Percentiles rank a stretch among this genome's conserved stretches.
Evolutionary conservation across 768 basidiomycete species (phyloP).

Genomic region (Pholiota molesta): DNA sequence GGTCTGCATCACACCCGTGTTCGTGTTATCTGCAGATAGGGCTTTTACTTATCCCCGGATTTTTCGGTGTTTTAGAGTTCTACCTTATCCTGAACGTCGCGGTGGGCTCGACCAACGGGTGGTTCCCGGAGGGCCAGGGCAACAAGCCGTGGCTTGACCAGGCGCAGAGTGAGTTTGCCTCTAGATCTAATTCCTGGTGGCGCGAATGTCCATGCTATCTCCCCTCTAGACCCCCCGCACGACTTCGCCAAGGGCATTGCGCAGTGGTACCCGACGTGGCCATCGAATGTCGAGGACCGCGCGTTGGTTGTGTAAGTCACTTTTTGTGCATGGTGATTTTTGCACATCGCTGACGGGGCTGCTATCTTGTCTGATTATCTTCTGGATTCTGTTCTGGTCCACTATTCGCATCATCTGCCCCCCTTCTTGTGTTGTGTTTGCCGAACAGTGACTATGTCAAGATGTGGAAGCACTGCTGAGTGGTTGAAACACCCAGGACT

Average conservation of each 20-base stretch:
- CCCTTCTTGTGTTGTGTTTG: too few species aligned
- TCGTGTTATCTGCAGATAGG: too few species aligned
- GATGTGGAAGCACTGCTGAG: slow-evolving; percentile 59
- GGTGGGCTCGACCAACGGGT: slow-evolving; percentile 83
- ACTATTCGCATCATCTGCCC: too few species aligned
- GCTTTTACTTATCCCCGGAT: too few species aligned
- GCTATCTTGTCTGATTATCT: slow-evolving; percentile 3
- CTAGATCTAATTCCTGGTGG: neutral
- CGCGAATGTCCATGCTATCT: neutral
- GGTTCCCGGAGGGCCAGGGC: slow-evolving; percentile 87
- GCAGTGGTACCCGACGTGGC: slow-evolving; percentile 80
- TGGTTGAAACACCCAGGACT: neutral
- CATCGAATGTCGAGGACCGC: slow-evolving; percentile 56
- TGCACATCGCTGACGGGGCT: neutral
- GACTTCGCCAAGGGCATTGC: slow-evolving; percentile 61
- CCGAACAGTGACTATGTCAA: slow-evolving; percentile 52
- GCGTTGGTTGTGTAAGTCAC: slow-evolving; percentile 69
- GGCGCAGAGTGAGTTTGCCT: slow-evolving; percentile 44
- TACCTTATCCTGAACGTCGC: slow-evolving; percentile 83
- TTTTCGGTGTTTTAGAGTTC: slow-evolving; percentile 46
- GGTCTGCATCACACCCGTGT: neutral
- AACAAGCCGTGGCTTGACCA: slow-evolving; percentile 80
- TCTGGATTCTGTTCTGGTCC: neutral
- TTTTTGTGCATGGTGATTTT: neutral
- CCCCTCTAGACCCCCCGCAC: slow-evolving; percentile 53